Conservation (phyloP, 1,284 basidiomycete genomes). For the Ustilago hordei region DNA sequence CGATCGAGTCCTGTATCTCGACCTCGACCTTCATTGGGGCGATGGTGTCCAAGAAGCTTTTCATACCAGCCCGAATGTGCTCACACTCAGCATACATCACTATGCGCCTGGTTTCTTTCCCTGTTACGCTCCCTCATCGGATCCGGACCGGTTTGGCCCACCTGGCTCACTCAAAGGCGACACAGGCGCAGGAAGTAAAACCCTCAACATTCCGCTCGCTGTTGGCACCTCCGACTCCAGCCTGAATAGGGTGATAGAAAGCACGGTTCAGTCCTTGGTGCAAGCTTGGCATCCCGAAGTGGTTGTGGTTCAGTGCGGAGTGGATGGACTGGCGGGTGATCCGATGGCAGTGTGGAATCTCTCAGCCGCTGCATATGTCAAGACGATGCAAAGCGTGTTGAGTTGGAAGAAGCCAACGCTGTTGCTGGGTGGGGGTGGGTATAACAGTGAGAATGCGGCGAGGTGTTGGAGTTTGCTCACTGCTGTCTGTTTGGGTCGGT, state of each 20-base stretch:
- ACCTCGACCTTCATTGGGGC: conserved; percentile 90
- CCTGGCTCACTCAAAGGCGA: conserved; percentile 39
- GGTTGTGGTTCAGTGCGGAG: conserved; percentile 85
- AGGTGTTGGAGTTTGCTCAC: conserved; percentile 44
- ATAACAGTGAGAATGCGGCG: conserved; percentile 44
- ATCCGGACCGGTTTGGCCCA: conserved; percentile 34
- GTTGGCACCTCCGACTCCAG: conserved; percentile 30
- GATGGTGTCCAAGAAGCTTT: conserved; percentile 78
- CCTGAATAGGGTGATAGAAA: conserved; percentile 26
- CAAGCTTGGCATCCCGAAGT: conserved; percentile 80
- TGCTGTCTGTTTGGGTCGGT: conserved; percentile 33
- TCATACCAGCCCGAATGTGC: conserved; percentile 69
- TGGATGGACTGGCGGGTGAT: conserved; percentile 86
- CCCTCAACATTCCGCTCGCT: conserved; percentile 48
- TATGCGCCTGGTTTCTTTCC: conserved; percentile 86
- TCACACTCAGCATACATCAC: conserved; percentile 86
- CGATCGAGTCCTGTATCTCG: conserved; percentile 76
- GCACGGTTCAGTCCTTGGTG: conserved; percentile 73
- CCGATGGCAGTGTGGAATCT: conserved; percentile 79
- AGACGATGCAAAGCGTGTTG: conserved; percentile 30
- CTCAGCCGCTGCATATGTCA: conserved; percentile 72
- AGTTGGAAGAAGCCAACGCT: conserved; percentile 44
- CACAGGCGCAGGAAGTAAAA: conserved; percentile 17
- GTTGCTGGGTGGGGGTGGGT: conserved; percentile 54
- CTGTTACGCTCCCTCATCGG: conserved; percentile 52